Base-by-base conservation (phyloP, 768 basidiomycete genomes). In the Hygrocybe coccinea region DNA sequence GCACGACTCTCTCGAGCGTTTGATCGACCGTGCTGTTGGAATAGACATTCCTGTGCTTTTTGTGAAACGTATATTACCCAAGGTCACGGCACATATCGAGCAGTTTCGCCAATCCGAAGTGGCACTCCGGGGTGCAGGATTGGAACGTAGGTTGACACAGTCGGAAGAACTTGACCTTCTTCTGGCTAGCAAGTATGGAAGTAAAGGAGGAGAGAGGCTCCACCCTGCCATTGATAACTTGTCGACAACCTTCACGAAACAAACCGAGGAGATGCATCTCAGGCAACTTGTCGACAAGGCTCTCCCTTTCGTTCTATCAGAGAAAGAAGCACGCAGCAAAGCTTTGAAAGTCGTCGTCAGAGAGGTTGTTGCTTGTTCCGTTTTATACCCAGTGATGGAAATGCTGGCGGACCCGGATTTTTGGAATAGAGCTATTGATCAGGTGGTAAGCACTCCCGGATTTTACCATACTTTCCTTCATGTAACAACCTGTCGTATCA, bases 361-460 rank as follows among this genome's bases (percentile, higher is more conserved):
- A 45, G 97, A 99, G 71, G 80, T 97, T 60, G 75, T 87, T 1
- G 81, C 89, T 3, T 95, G 91, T 65, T 76, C 86, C 2, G 83
- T 95, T 2, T 65, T 97, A 38, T 85, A 89, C 64, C 94, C 95
- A 11, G 69, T 95, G 52, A 85, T 95, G 77, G 91, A 97, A 48
- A 91, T 95, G 86, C 66, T 97, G 35, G 79, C 89, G 25, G 97
- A 99, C 68, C 91, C 94, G 4, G 97, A 99, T 69, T 97, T 97
- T 60, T 97, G 94, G 94, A 99, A 99, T 72, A 78, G 84, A 56
- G 81, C 83, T 36, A 89, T 97, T 49, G 95, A 97, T 69, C 86
- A 94, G 72, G 83, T 91, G 74, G 95, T 93, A 67, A 71, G 91
- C 76, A 15, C 29, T 39, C 21, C 2, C 29, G n/a, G 6, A 39